phyloP scores from a whole-genome alignment of 2,329 filamentous ascomycete genomes.

The Pseudogymnoascus sp. region DNA sequence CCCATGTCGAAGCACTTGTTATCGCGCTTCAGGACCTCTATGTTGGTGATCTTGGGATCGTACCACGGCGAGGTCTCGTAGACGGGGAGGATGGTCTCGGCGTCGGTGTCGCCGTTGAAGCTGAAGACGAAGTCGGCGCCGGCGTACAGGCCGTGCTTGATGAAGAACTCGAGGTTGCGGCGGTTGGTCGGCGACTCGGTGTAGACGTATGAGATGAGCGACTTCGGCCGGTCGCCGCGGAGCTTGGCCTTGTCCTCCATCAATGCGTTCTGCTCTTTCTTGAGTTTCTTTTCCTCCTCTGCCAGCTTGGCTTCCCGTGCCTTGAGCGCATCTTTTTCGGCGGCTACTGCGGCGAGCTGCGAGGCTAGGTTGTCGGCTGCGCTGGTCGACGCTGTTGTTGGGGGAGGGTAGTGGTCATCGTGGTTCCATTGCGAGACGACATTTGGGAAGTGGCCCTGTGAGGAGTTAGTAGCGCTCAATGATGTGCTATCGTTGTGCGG shows the following conservation, averaged over 20 bases:
- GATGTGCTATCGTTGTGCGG: neutral
- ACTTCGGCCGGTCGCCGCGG: neutral
- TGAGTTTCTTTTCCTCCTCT: neutral
- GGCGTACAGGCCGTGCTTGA: conserved; percentile 8
- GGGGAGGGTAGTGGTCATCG: neutral
- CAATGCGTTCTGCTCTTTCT: neutral
- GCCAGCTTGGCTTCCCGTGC: neutral
- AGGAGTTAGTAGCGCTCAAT: neutral
- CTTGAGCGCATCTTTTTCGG: neutral
- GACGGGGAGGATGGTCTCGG: neutral
- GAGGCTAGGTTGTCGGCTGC: neutral
- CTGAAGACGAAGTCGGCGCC: conserved; percentile 10
- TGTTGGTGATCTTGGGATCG: conserved; percentile 11
- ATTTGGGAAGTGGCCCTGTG: neutral
- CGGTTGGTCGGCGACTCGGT: conserved; percentile 6
- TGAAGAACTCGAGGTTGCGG: conserved; percentile 10
- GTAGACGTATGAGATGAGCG: conserved; percentile 12
- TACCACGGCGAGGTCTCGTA: neutral
- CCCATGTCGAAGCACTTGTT: conserved; percentile 10
- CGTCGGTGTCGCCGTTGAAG: conserved; percentile 9
- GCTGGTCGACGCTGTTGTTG: neutral
- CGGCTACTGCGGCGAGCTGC: neutral
- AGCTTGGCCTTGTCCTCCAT: neutral
- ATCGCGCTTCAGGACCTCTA: conserved; percentile 7
- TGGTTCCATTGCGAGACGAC: conserved; percentile 5